These are phyloP conservation scores for Desmodesmus armatus DNA, from an alignment of 139 green algal genomes.

Conservation along the genomic window DNA sequence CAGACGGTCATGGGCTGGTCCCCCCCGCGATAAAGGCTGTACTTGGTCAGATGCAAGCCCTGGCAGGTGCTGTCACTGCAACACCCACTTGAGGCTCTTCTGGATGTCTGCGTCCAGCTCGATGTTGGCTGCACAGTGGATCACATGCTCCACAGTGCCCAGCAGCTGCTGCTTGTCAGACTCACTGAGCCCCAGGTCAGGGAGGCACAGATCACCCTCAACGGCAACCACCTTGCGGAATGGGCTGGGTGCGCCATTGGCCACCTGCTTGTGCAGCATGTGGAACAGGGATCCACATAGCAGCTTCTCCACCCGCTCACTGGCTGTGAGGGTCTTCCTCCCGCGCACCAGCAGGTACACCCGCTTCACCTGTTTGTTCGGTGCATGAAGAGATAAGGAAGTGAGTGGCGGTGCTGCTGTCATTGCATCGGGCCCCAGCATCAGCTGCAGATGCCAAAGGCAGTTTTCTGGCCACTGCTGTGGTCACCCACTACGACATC, in stretches of 20 bases:
- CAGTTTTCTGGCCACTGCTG: not conserved
- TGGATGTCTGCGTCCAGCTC: conserved; percentile 27
- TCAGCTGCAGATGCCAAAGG: not conserved
- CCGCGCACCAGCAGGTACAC: conserved; percentile 40
- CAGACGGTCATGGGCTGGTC: not conserved
- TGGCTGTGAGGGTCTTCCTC: conserved; percentile 23
- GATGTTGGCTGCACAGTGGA: conserved; percentile 34
- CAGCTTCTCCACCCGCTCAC: conserved; percentile 28
- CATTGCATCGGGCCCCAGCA: not conserved
- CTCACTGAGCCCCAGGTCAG: not conserved
- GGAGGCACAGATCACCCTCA: conserved; percentile 5
- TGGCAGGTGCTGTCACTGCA: not conserved
- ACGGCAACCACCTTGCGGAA: conserved; percentile 14
- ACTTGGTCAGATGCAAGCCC: not conserved
- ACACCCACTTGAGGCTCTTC: conserved; percentile 1
- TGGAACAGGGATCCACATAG: conserved; percentile 10
- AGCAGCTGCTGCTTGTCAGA: not conserved
- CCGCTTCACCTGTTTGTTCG: conserved; percentile 31
- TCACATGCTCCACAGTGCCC: not conserved
- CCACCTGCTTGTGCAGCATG: conserved; percentile 20
- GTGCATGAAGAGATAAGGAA: not conserved
- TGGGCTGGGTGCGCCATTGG: not conserved
- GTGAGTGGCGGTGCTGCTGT: not conserved
- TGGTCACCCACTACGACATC: not conserved
- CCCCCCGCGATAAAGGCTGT: not conserved